Evolutionary conservation across 2,329 filamentous ascomycete genomes (phyloP), one percentile per base, ranked within the genome.

Genomic region (Fusarium brevicatenulatum): DNA sequence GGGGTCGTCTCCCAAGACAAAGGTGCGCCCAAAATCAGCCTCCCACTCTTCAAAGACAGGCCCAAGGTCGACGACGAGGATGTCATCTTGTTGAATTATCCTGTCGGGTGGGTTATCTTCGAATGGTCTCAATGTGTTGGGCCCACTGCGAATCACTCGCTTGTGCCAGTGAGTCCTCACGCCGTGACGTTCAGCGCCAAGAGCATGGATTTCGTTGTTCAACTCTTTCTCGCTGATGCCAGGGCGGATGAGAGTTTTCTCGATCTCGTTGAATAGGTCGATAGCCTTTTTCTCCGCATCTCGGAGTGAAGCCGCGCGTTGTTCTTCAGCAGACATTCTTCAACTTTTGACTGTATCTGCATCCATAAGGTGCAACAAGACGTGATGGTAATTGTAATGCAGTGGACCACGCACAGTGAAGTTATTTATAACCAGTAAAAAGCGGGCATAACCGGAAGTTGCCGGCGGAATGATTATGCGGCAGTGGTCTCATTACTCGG

Each of bases 31-130:
- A 10, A 50, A 34, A 6, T 50, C 47, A 5, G 47, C 47, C 2
- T 50, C 47, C 47, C 47, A 50, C 21, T 50, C 30, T 23, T 50
- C 47, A 23, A 50, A 50, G 16, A 50, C 47, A 34, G 47, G 47
- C 4, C 47, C 47, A 13, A 50, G 47, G 47, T 50, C 47, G 16
- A 50, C 47, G 16, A 50, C 0, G 15, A 50, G 47, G 21, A 50
- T 50, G 1, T 50, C 47, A 9, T 50, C 21, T 34, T 50, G 3
- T 5, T 50, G 16, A 7, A 50, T 23, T 7, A 50, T 23, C 3
- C 47, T 23, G 11, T 50, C 47, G 0, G 47, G 47, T 9, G 47
- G 47, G 11, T 50, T 50, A 1, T 34, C 47, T 7, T 50, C 30
- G 21, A 50, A 34, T 13, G 47, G 47, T 2, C 47, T 34, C 16